Conservation (phyloP, 441 rosid genomes). For the Populus tomentosa region DNA sequence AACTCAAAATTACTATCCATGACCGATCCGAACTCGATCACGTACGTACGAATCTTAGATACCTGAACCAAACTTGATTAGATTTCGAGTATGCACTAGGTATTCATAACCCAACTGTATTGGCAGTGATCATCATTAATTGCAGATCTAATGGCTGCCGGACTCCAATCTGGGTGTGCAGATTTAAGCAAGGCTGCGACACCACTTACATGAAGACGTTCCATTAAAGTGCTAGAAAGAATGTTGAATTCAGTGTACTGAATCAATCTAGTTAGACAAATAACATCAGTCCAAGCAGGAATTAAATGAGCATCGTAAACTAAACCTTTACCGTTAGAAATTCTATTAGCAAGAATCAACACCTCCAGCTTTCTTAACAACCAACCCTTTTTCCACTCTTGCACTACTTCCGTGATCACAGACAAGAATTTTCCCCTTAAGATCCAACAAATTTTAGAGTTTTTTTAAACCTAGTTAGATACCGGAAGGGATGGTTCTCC, state of each 20-base stretch:
- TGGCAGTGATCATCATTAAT: conserved; percentile 67
- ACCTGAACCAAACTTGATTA: too few species aligned
- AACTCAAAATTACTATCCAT: too few species aligned
- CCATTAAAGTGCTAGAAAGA: conserved; percentile 77
- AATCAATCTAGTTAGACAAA: conserved; percentile 65
- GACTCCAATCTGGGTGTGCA: conserved; percentile 70
- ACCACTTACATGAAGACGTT: conserved; percentile 72
- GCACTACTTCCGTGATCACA: conserved; percentile 75
- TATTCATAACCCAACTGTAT: background rate
- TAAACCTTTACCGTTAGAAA: conserved; percentile 68
- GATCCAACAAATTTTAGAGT: conserved; percentile 28
- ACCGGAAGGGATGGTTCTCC: too few species aligned
- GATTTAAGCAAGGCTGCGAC: conserved; percentile 79
- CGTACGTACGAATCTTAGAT: too few species aligned
- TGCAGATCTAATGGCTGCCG: conserved; percentile 61
- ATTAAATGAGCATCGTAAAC: conserved; percentile 73
- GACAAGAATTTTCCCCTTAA: conserved; percentile 64
- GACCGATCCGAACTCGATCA: too few species aligned
- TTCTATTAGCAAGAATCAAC: conserved; percentile 73
- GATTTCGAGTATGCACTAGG: too few species aligned
- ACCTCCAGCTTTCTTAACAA: conserved; percentile 75
- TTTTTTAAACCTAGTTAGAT: too few species aligned
- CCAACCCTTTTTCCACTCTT: conserved; percentile 65
- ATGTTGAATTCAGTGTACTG: conserved; percentile 65
- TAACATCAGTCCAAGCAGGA: conserved; percentile 71